Evolutionary conservation across 805 yeast species (phyloP).

Genomic region (Hanseniaspora singularis): DNA sequence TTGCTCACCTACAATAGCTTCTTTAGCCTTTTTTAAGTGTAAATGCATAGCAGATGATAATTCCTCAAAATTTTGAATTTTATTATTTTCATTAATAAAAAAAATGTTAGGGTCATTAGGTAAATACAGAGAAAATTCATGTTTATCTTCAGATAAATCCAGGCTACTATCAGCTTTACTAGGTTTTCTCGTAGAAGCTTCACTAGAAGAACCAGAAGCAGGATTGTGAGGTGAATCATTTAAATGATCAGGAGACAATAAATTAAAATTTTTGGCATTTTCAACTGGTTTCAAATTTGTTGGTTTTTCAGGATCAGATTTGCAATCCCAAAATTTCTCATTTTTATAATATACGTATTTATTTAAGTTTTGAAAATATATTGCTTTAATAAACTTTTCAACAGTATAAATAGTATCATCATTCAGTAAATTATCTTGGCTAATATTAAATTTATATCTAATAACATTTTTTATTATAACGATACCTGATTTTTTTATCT

Average conservation of each 20-base stretch:
- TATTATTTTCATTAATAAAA: conserved; percentile 7
- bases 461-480: conserved; percentile 10
- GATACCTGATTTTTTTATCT: neutral
- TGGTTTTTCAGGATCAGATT: too few relatives aligned
- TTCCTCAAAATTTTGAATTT: conserved; percentile 6
- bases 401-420: conserved; percentile 12
- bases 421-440: neutral
- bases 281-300: too few relatives aligned
- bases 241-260: too few relatives aligned
- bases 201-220: too few relatives aligned
- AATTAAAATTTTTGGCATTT: too few relatives aligned
- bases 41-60: neutral
- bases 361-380: conserved; percentile 2
- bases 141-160: too few relatives aligned
- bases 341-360: conserved; percentile 2
- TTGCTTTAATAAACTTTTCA: neutral
- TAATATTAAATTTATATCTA: conserved; percentile 7
- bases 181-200: neutral
- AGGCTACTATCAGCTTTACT: too few relatives aligned
- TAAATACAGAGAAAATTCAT: neutral
- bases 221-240: too few relatives aligned
- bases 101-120: conserved; percentile 8
- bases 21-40: conserved; percentile 1
- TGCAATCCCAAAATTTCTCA: neutral
- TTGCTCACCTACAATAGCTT: conserved; percentile 4